A percentile compares a stretch with the other conserved stretches of the same genome.
phyloP scores from a whole-genome alignment of 768 basidiomycete genomes.

The Candolleomyces aberdarensis region DNA sequence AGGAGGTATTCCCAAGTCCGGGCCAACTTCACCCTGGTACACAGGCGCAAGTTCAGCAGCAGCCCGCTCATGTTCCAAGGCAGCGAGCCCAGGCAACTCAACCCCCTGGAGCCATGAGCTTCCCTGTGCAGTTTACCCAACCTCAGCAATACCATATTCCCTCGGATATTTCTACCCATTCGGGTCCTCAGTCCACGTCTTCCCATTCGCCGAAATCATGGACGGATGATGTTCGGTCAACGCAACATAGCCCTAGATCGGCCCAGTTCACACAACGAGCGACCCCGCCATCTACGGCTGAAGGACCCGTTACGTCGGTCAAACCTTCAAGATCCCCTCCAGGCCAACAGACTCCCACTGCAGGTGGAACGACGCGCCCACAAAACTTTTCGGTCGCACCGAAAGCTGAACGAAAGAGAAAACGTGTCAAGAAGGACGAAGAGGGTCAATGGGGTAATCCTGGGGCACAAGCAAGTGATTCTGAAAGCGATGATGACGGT shows the following conservation, averaged over 20 bases:
- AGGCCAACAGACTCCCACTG: too few species aligned
- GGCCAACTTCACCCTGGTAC: background rate
- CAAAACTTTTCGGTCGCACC: background rate
- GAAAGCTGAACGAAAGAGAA: constrained; percentile 19
- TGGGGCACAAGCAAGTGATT: constrained; percentile 26
- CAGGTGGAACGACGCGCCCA: background rate
- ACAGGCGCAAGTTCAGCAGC: background rate
- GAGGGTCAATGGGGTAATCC: constrained; percentile 17
- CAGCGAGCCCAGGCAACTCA: background rate
- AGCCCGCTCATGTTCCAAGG: constrained; percentile 2
- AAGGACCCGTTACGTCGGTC: too few species aligned
- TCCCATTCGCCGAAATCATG: too few species aligned
- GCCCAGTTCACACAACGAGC: too few species aligned
- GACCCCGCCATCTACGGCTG: too few species aligned
- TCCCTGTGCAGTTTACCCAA: background rate
- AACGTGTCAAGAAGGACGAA: constrained; percentile 20
- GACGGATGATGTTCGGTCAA: too few species aligned
- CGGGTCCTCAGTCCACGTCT: too few species aligned
- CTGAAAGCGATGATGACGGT: constrained; percentile 38
- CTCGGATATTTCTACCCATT: too few species aligned
- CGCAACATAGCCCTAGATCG: too few species aligned
- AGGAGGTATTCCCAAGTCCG: background rate
- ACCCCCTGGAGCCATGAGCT: background rate
- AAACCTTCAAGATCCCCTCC: too few species aligned
- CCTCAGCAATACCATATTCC: background rate